Base-by-base conservation (phyloP, 768 basidiomycete genomes). In the Phlebiopsis flavidoalba region DNA sequence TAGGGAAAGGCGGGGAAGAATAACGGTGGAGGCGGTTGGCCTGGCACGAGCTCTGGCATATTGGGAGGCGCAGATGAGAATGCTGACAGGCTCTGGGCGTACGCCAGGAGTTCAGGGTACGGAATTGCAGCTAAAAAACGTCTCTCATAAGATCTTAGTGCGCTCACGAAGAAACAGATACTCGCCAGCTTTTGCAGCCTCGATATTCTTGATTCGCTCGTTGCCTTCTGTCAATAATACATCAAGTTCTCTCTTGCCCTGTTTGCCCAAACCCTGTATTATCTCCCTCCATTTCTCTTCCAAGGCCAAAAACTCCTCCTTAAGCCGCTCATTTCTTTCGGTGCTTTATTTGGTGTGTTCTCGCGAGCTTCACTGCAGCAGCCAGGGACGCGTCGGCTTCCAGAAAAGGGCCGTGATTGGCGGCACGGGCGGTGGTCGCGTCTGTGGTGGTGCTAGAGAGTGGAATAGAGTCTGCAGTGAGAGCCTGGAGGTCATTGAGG, bases 1-100 rank as follows among this genome's bases (percentile, higher is more conserved):
- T 93, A 0, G 92, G 92, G 72, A 93, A 94, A 11, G 93, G 93
- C 40, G 91, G 91, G n/a, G 75, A 93, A 92, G 79, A 94, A 93
- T 46, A 91, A 69, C 17, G 88, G 89, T 17, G 87, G 86, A 0
- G 88, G 88, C 11, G 85, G 85, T 65, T 88, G 89, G 8, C 87
- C 88, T 0, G 88, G 85, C 5, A 84, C 74, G 51, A 85, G 80
- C 66, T 91, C 89, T 21, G 89, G 89, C 84, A 92, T 88, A 68
- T 91, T 91, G 10, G 92, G 92, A 8, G 92, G 92, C 10, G 91
- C 92, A 36, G 92, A 92, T 5, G 92, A 92, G 73, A 93, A 94
- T 14, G 89, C 83, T 63, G 89, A 89, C 57, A 94, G 79, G 63
- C 87, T 89, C 68, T 92, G 89, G 2, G 92, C 92, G 71, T 94